These are phyloP conservation scores for Sphaerobolus stellatus DNA, from an alignment of 1,284 basidiomycete species.

Conservation along the genomic window DNA sequence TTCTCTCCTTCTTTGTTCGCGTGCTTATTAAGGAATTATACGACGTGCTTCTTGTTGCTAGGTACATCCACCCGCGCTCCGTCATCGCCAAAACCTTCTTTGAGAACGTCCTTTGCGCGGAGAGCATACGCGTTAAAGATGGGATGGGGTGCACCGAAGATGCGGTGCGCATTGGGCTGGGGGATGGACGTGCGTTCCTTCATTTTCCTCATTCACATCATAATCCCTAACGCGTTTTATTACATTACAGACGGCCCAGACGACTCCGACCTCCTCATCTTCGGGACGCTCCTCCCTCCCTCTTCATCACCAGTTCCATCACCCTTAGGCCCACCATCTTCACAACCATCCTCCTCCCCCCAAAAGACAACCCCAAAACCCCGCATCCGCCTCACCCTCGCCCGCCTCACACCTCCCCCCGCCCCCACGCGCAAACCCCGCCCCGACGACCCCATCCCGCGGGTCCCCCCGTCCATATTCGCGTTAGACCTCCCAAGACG, in stretches of 20 bases:
- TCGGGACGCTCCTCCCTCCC: conserved; percentile 44
- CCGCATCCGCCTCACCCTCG: conserved; percentile 49
- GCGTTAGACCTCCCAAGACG: background rate
- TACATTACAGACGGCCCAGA: conserved; percentile 53
- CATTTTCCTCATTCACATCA: background rate
- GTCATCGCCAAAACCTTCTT: conserved; percentile 63
- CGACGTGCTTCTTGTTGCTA: conserved; percentile 24
- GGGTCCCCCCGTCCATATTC: conserved; percentile 49
- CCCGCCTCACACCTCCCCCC: conserved; percentile 50
- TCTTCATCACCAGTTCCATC: conserved; percentile 23
- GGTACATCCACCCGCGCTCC: conserved; percentile 70
- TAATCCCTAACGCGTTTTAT: background rate
- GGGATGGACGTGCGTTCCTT: conserved; percentile 55
- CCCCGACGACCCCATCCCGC: conserved; percentile 75
- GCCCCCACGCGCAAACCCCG: conserved; percentile 51
- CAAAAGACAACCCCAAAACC: no score
- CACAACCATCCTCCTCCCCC: conserved; percentile 20
- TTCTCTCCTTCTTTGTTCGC: background rate
- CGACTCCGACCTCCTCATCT: conserved; percentile 67
- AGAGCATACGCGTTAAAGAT: conserved; percentile 43
- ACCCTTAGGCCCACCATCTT: conserved; percentile 18
- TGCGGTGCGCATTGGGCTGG: conserved; percentile 67
- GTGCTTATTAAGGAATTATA: background rate
- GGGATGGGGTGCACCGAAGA: conserved; percentile 36
- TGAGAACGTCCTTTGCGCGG: conserved; percentile 64